A percentile compares a stretch with the other conserved stretches of the same genome.
phyloP scores from a whole-genome alignment of 169 alveolate species.

The Cryptosporidium xiaoi region DNA sequence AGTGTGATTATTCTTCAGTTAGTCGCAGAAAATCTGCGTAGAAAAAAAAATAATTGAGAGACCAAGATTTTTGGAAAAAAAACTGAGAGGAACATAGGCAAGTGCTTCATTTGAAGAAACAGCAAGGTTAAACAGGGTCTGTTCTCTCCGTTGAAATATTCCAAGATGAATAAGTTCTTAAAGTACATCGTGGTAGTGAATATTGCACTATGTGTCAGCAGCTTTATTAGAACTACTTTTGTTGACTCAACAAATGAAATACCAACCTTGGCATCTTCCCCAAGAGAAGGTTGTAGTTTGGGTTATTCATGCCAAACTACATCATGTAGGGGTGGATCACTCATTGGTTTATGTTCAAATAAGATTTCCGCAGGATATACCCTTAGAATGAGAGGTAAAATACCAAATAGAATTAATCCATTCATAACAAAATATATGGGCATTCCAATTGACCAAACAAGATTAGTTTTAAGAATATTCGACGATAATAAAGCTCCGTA shows the following conservation, averaged over 20 bases:
- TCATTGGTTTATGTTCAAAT: slow-evolving; percentile 60
- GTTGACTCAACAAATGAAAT: slow-evolving; percentile 6
- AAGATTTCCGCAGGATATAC: slow-evolving; percentile 14
- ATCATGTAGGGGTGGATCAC: slow-evolving; percentile 62
- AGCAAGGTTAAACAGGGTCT: no score
- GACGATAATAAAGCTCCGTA: slow-evolving; percentile 33
- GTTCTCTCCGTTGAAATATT: neutral
- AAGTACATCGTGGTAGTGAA: slow-evolving; percentile 12
- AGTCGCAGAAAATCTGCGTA: slow-evolving; percentile 38
- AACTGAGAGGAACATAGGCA: no score
- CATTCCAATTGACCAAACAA: slow-evolving; percentile 28
- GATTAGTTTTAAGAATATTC: slow-evolving; percentile 1
- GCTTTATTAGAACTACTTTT: neutral
- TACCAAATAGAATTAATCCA: slow-evolving; percentile 6
- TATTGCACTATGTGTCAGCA: slow-evolving; percentile 4
- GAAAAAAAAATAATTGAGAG: no score
- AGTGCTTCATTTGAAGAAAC: no score
- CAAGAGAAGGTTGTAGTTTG: slow-evolving; percentile 46
- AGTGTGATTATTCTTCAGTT: slow-evolving; percentile 67
- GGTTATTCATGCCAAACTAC: slow-evolving; percentile 32
- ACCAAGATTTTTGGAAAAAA: no score
- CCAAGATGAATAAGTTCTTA: slow-evolving; percentile 37
- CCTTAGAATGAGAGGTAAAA: slow-evolving; percentile 48
- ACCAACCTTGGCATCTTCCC: slow-evolving; percentile 15
- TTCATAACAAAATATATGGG: slow-evolving; percentile 25